Evolutionary conservation across 225 moss, liverwort and hornwort species (phyloP).

Genomic region (Pseudisothecium myosuroides): DNA sequence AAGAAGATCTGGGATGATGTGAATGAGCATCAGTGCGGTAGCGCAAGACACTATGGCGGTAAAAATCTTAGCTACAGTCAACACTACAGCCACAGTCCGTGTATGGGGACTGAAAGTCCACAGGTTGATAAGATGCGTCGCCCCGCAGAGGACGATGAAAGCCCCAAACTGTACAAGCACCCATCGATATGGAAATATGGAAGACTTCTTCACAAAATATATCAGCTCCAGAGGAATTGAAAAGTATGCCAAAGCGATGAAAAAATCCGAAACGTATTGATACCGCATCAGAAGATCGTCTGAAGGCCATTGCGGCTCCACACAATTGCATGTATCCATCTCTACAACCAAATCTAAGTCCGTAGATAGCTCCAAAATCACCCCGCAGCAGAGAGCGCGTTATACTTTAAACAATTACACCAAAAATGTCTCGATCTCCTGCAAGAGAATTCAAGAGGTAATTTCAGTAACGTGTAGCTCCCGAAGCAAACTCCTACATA

Average conservation of each 20-base stretch:
- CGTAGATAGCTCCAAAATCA: not conserved
- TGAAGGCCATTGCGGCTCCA: conserved; percentile 49
- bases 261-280: conserved; percentile 61
- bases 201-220: conserved; percentile 58
- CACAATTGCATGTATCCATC: conserved; percentile 56
- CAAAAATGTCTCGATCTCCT: conserved; percentile 21
- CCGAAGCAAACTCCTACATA: not conserved
- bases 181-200: conserved; percentile 59
- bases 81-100: conserved; percentile 49
- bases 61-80: conserved; percentile 49
- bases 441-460: conserved; percentile 1
- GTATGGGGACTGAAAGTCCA: conserved; percentile 56
- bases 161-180: conserved; percentile 62
- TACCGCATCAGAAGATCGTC: conserved; percentile 61
- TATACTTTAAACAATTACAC: not conserved
- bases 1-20: conserved; percentile 55
- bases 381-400: not conserved
- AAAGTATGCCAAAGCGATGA: conserved; percentile 55
- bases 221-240: conserved; percentile 60
- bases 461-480: not conserved
- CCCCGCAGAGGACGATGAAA: conserved; percentile 56
- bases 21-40: conserved; percentile 61
- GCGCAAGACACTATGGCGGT: conserved; percentile 58
- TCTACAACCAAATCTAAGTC: not conserved
- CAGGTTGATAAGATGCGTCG: conserved; percentile 53